Evolutionary conservation across 1,284 basidiomycete species (phyloP).

Genomic region (Termitomyces sp.): DNA sequence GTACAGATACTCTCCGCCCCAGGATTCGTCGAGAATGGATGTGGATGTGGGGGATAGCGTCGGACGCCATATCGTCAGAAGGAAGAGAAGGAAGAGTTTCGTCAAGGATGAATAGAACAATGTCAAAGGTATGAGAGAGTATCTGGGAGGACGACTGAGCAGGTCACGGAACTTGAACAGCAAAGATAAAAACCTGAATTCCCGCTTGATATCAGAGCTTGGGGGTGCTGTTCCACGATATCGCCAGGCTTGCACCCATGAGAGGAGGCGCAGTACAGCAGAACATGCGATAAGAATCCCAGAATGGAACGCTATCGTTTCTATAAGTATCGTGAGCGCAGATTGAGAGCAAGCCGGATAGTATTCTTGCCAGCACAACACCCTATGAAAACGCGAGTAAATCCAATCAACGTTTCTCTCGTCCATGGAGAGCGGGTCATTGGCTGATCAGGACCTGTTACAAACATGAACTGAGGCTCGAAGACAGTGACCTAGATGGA

Average conservation of each 20-base stretch:
- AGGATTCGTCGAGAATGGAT: conserved; percentile 14
- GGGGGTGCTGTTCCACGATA: conserved; percentile 14
- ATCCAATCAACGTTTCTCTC: conserved; percentile 41
- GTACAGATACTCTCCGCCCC: conserved; percentile 16
- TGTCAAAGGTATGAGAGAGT: conserved; percentile 72
- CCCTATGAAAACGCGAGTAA: conserved; percentile 56
- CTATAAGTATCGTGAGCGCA: conserved; percentile 31
- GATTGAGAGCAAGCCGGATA: background rate
- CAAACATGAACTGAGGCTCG: background rate
- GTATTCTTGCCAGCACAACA: conserved; percentile 50
- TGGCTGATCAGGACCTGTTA: conserved; percentile 34
- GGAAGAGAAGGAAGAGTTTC: conserved; percentile 79
- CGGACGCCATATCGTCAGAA: conserved; percentile 80
- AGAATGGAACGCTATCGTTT: conserved; percentile 67
- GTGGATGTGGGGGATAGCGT: conserved; percentile 25
- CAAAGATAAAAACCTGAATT: conserved; percentile 41
- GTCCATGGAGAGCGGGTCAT: conserved; percentile 41
- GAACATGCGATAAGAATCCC: conserved; percentile 59
- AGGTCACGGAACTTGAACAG: background rate
- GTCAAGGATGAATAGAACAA: conserved; percentile 84
- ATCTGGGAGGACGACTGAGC: conserved; percentile 35
- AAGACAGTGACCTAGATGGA: conserved; percentile 5
- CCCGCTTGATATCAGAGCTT: conserved; percentile 50
- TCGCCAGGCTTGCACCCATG: conserved; percentile 30
- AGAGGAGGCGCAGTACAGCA: conserved; percentile 41